Base-by-base conservation (phyloP, 2,329 filamentous ascomycete species). In the Cercospora zeae-maydis region DNA sequence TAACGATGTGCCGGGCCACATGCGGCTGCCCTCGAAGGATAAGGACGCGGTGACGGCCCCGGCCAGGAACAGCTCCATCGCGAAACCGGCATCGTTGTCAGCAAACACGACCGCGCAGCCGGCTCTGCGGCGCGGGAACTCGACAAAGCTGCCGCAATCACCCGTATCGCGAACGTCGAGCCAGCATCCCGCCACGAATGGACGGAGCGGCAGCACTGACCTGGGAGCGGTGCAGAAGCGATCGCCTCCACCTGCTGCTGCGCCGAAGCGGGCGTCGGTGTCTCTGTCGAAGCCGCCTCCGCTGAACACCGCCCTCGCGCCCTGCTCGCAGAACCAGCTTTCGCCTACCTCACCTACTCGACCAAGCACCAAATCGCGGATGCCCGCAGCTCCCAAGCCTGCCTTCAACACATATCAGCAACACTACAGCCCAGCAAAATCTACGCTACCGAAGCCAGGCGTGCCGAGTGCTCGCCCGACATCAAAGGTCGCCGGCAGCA, bases 371-470 rank as follows among this genome's bases (percentile, higher is more conserved):
- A 73, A 59, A 10, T 63, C 73, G 42, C 74, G 76, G n/a, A 75
- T 78, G 27, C 63, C 67, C 21, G 67, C 69, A 14, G 66, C 69
- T 7, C 62, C 69, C 2, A 81, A 82, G 8, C 84, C 86, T 0
- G 77, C 81, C 52, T 89, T 89, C 75, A 84, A 80, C 53, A 88
- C 83, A 0, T 81, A 85, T 39, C 86, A 89, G 68, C 86, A 89
- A 68, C 86, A 89, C 75, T 89, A 84, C 76, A 87, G 85, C 30
- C 87, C 88, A 0, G 83, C 84, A 49, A 88, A 88, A 70, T 80
- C 79, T 3, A 76, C 80, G 8, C 81, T 83, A 0, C 84, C 87
- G 0, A 90, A 89, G 64, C 85, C 86, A 4, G 78, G 85, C n/a
- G 84, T 75, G 11, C 74, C 74, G 4, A 51, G 39, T 27, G 42